Conservation (phyloP, 257 asterid species). For the Sherardia arvensis region DNA sequence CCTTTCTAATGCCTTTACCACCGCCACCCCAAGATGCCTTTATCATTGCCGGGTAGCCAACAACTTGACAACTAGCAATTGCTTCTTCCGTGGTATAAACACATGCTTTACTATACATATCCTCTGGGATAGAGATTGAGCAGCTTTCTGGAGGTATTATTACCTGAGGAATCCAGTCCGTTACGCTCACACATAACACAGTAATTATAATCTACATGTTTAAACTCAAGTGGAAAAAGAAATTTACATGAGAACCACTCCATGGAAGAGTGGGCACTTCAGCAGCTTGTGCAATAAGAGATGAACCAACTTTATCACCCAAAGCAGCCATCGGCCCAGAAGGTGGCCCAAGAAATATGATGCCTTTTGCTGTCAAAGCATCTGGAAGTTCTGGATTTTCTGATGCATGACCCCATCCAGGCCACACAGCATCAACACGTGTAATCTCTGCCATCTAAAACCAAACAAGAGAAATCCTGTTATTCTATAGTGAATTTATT, state of each 20-base stretch:
- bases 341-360: slow-evolving; percentile 92
- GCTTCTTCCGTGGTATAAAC: slow-evolving; percentile 97
- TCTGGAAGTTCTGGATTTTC: slow-evolving; percentile 98
- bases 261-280: slow-evolving; percentile 98
- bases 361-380: slow-evolving; percentile 72
- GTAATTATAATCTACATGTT: slow-evolving; percentile 7
- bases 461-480: slow-evolving; percentile 5
- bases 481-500: background rate
- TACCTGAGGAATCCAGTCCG: slow-evolving; percentile 37
- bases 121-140: slow-evolving; percentile 75
- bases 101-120: slow-evolving; percentile 74
- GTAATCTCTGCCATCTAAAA: slow-evolving; percentile 96
- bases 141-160: slow-evolving; percentile 68
- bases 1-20: slow-evolving; percentile 99
- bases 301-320: slow-evolving; percentile 98
- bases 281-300: slow-evolving; percentile 97
- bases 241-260: slow-evolving; percentile 96
- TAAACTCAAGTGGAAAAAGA: slow-evolving; percentile 11
- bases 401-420: slow-evolving; percentile 99
- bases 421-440: slow-evolving; percentile 98
- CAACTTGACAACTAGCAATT: slow-evolving; percentile 86
- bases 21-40: slow-evolving; percentile 99
- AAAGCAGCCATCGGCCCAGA: slow-evolving; percentile 87
- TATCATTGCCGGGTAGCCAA: slow-evolving; percentile 99
- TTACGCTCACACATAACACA: slow-evolving; percentile 12